A percentile compares a stretch with the other conserved stretches of the same genome.
phyloP scores from a whole-genome alignment of 176 grass and related monocot genomes.

The Oryza meyeriana region DNA sequence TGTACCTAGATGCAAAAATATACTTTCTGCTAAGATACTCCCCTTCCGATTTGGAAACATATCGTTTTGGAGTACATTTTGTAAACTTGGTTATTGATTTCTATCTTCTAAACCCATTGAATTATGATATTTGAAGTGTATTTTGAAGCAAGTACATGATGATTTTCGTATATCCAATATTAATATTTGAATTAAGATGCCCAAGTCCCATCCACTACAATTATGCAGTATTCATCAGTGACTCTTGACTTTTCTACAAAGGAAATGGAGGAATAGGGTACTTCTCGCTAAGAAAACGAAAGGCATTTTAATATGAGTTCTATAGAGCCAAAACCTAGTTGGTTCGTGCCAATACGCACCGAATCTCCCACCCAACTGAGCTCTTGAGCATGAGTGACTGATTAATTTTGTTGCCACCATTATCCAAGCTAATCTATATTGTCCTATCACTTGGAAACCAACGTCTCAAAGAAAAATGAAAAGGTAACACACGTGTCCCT shows the following conservation, averaged over 20 bases:
- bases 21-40: too few species aligned
- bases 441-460: not conserved
- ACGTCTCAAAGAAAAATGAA: not conserved
- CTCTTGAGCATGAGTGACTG: not conserved
- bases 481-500: constrained; percentile 10
- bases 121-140: too few species aligned
- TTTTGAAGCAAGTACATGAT: too few species aligned
- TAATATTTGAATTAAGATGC: too few species aligned
- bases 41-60: too few species aligned
- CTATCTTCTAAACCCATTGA: too few species aligned
- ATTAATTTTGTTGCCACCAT: not conserved
- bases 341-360: not conserved
- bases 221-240: not conserved
- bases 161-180: too few species aligned
- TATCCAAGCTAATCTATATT: not conserved
- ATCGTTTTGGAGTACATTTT: too few species aligned
- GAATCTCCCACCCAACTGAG: not conserved
- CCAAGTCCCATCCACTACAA: not conserved
- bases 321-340: not conserved
- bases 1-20: too few species aligned
- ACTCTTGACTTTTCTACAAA: not conserved
- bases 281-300: not conserved
- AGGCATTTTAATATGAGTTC: not conserved
- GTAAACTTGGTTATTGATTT: too few species aligned
- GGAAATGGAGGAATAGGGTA: not conserved